Percentiles rank a stretch among this genome's conserved stretches.
These are phyloP conservation scores for Penicillium sp. DNA, from an alignment of 2,329 filamentous ascomycete species.

Conservation along the genomic window DNA sequence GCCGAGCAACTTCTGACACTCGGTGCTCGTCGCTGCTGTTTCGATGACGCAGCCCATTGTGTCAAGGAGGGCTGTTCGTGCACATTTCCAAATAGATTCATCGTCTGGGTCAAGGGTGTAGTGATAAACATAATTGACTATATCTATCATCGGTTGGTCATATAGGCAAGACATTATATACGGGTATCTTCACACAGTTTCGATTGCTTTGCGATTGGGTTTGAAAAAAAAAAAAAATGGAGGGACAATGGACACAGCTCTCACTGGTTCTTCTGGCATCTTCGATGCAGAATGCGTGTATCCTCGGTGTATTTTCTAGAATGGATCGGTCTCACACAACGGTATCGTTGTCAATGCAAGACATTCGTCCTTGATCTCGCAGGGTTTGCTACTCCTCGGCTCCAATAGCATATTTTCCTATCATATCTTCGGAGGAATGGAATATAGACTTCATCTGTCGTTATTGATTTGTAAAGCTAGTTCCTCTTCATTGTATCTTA, in stretches of 20 bases:
- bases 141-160: slow-evolving; percentile 39
- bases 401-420: no score
- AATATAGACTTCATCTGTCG: not conserved
- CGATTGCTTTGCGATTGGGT: not conserved
- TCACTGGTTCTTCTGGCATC: not conserved
- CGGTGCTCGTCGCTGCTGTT: slow-evolving; percentile 20
- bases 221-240: no score
- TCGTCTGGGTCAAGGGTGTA: slow-evolving; percentile 15
- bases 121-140: slow-evolving; percentile 25
- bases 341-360: no score
- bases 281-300: not conserved
- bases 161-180: slow-evolving; percentile 30
- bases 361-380: no score
- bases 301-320: slow-evolving; percentile 1
- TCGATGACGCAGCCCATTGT: slow-evolving; percentile 29
- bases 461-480: not conserved
- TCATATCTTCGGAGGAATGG: not conserved
- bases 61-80: slow-evolving; percentile 26
- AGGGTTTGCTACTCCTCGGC: not conserved
- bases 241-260: not conserved
- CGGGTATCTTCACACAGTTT: not conserved
- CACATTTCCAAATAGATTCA: slow-evolving; percentile 19
- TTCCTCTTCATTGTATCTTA: not conserved
- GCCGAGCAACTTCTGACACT: slow-evolving; percentile 20
- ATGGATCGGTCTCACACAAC: not conserved